Base-by-base conservation (phyloP, 345 rosid genomes). In the Hibiscus trionum region DNA sequence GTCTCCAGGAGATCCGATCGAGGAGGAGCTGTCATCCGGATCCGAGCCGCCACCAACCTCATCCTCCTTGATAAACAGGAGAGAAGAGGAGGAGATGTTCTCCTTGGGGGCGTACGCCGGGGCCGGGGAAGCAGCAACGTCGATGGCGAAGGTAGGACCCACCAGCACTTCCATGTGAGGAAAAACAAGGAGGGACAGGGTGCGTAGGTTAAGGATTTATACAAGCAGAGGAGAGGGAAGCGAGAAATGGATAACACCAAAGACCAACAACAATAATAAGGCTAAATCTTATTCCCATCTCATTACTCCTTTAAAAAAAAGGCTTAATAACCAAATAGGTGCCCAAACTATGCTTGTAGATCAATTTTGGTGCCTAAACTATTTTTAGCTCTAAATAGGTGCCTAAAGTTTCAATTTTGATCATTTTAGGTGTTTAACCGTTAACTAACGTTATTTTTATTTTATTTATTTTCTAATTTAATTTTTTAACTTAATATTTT, bases 1-100 rank as follows among this genome's bases (percentile, higher is more conserved):
- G 10, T 80, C 90, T 46, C 75, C 88, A 0, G 91, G 91, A 31
- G 77, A 79, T 55, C 93, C 91, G 74, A 91, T 83, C 29, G 95
- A 91, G 33, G 95, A 91, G 3, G 86, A 86, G 60, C 84, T 82
- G 7, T 79, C 86, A 14, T 77, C 88, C 39, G 69, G 15, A 58
- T 58, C 21, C 55, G 66, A 71, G 9, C 42, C 55, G 5, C 52
- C 80, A 10, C 47, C 57, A 6, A 21, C 76, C 21, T 75, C 77
- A 11, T 73, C 85, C 56, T 71, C 85, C 56, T 71, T 73, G 72
- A 75, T 11, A 33, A 86, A 79, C 68, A 84, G 19, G 35, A 75
- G 52, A 3, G 71, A 2, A n/a, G 76, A 39, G 50, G 39, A 60
- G 44, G 46, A 60, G 61, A 55, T 69, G 77, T 75, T 69, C 77